Evolutionary conservation across 1,139 yeast genomes (phyloP).

Genomic region (Protomyces lactucae-debilis): DNA sequence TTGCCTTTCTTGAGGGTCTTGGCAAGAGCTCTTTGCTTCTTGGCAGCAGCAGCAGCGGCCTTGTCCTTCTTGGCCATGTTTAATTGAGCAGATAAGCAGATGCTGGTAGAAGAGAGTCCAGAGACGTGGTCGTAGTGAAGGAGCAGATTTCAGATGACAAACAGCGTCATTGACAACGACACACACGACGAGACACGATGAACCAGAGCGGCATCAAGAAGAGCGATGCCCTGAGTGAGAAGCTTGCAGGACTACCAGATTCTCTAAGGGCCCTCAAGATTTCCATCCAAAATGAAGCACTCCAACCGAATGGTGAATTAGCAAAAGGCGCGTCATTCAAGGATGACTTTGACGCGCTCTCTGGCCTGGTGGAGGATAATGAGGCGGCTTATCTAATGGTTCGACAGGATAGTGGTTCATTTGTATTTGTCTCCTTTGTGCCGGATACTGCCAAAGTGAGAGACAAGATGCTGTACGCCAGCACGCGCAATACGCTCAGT

Average conservation of each 20-base stretch:
- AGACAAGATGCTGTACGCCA: conserved; percentile 88
- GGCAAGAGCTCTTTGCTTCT: conserved; percentile 65
- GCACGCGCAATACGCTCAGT: conserved; percentile 71
- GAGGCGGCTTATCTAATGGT: conserved; percentile 61
- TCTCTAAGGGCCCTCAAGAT: conserved; percentile 14
- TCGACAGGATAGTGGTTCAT: conserved; percentile 41
- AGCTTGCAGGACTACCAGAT: not conserved
- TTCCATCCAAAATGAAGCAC: conserved; percentile 31
- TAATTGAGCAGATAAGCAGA: not conserved
- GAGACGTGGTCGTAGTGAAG: no score
- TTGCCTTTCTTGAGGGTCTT: conserved; percentile 72
- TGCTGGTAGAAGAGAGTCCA: no score
- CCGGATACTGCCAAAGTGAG: conserved; percentile 83
- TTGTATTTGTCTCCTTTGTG: conserved; percentile 70
- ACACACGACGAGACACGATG: not conserved
- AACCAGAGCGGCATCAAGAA: conserved; percentile 17
- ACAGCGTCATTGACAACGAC: not conserved
- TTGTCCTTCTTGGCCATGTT: conserved; percentile 24
- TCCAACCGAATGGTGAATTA: conserved; percentile 33
- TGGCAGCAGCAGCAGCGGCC: conserved; percentile 51
- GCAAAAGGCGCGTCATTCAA: conserved; percentile 36
- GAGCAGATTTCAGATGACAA: not conserved
- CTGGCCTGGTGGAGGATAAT: conserved; percentile 44
- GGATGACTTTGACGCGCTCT: conserved; percentile 43
- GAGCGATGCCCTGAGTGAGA: conserved; percentile 5